Evolutionary conservation across 345 rosid genomes (phyloP).

Genomic region (Lepidium africanum): DNA sequence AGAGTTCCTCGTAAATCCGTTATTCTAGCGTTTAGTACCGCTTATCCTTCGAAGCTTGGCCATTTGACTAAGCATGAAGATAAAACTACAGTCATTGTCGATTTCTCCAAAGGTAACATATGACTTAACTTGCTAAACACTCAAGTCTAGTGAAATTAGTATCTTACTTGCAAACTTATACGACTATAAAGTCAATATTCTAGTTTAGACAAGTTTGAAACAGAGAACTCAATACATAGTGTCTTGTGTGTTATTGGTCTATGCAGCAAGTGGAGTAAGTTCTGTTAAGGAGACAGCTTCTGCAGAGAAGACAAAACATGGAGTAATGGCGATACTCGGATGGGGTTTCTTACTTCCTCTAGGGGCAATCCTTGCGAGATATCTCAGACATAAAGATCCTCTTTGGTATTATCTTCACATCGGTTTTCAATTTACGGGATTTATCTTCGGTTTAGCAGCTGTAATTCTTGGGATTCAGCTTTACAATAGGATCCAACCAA

Average conservation of each 20-base stretch:
- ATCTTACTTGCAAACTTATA: background rate
- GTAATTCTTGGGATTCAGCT: slow-evolving; percentile 65
- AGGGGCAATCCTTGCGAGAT: slow-evolving; percentile 76
- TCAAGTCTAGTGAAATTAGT: background rate
- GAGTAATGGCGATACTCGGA: slow-evolving; percentile 54
- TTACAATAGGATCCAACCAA: slow-evolving; percentile 39
- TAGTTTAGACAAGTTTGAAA: background rate
- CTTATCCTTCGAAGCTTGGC: slow-evolving; percentile 38
- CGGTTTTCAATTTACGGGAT: slow-evolving; percentile 55
- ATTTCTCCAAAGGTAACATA: slow-evolving; percentile 54
- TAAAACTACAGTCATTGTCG: slow-evolving; percentile 55
- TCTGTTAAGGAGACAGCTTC: slow-evolving; percentile 24
- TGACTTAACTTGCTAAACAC: background rate
- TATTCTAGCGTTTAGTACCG: slow-evolving; percentile 59
- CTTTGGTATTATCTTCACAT: slow-evolving; percentile 83
- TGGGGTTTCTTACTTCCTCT: slow-evolving; percentile 79
- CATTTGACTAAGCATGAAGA: slow-evolving; percentile 60
- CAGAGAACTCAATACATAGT: background rate
- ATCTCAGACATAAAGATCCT: slow-evolving; percentile 78
- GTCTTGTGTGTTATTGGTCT: slow-evolving; percentile 16
- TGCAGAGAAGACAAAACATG: slow-evolving; percentile 63
- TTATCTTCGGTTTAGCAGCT: slow-evolving; percentile 53
- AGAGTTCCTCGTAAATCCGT: slow-evolving; percentile 51
- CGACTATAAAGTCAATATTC: background rate
- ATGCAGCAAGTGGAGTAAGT: slow-evolving; percentile 32